Evolutionary conservation across 768 basidiomycete genomes (phyloP), one percentile per base, ranked within the genome.

Genomic region (Leccinum boreale): DNA sequence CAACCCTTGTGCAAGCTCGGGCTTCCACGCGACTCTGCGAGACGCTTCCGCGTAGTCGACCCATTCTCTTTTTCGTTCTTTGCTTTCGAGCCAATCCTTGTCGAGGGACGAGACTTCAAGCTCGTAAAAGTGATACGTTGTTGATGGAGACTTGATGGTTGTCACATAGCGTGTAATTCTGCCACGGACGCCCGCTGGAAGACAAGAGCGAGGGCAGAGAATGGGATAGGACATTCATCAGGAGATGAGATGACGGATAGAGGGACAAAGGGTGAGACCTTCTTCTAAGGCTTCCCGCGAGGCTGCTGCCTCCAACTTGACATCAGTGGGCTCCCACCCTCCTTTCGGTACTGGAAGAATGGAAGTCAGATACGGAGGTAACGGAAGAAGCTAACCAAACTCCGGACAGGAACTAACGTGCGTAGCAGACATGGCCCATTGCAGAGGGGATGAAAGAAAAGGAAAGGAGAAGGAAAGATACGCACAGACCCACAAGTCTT

Each of bases 211-310:
- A 59, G 61, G 64, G 67, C 64, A 69, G 70, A 49, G 64, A 73
- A 74, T 69, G 68, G 74, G 72, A 70, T 76, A 75, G 74, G 77
- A 76, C 69, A 76, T 68, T 75, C 75, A 84, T 87, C 80, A 87
- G 85, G 85, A 84, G 81, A 75, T 77, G 81, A 81, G 78, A 80
- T 79, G 82, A 87, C 83, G 81, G 78, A 81, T 74, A 85, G 78
- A 85, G 80, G 85, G 82, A 82, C 79, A 85, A 87, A 84, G 78
- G 85, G 84, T 85, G 85, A 85, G 89, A 94, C 92, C 92, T 93
- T 94, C 92, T 90, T 94, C 92, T 74, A 89, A 80, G 77, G 92
- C 92, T 85, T 94, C 92, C 74, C 92, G 84, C 68, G 85, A 88
- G 77, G 92, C 92, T 72, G 92, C 92, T 77, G 85, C 86, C 80